phyloP scores from a whole-genome alignment of 176 grass and related monocot genomes.

The Oryza coarctata region DNA sequence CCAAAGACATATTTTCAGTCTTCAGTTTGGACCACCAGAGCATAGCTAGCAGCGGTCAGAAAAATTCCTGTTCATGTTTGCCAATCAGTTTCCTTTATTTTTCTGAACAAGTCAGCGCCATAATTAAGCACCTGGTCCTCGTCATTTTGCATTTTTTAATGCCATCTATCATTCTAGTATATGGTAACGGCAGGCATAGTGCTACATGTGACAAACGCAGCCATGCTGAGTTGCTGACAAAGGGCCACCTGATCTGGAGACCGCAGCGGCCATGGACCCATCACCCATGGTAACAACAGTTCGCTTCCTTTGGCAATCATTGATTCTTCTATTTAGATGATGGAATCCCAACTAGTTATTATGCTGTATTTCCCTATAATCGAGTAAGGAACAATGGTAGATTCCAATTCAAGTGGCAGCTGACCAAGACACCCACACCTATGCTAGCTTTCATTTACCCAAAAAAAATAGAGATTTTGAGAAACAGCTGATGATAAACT shows the following conservation, averaged over 20 bases:
- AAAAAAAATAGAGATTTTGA: too few species aligned
- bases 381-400: too few species aligned
- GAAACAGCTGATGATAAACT: too few species aligned
- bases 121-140: neutral
- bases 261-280: too few species aligned
- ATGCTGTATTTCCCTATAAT: too few species aligned
- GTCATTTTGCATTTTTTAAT: neutral
- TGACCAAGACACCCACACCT: too few species aligned
- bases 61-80: neutral
- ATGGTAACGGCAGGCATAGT: neutral
- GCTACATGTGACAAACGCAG: neutral
- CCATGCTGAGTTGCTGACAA: neutral
- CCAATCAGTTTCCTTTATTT: neutral
- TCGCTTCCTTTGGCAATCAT: neutral
- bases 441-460: too few species aligned
- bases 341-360: too few species aligned
- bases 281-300: neutral
- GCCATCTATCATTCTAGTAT: neutral
- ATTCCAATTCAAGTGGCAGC: too few species aligned
- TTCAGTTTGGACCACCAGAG: neutral
- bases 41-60: neutral
- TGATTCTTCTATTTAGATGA: too few species aligned
- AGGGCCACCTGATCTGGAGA: neutral
- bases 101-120: too few species aligned
- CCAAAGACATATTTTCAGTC: neutral